phyloP scores from a whole-genome alignment of 2,329 filamentous ascomycete species.

The Fonsecaea pugnacius region DNA sequence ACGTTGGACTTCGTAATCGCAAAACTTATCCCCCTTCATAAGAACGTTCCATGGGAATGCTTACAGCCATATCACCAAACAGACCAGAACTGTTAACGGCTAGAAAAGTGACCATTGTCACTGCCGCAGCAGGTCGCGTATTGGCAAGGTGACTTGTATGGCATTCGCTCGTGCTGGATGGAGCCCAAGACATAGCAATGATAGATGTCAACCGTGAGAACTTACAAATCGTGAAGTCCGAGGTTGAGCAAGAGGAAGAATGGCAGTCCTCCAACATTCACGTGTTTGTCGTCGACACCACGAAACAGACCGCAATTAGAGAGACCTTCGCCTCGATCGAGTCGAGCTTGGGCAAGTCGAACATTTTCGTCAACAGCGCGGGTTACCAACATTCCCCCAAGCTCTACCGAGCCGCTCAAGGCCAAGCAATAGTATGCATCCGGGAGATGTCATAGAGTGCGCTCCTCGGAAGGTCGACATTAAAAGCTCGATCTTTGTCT shows the following conservation, averaged over 20 bases:
- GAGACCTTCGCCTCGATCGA: constrained; percentile 8
- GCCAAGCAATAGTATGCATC: too few relatives aligned
- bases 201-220: constrained; percentile 50
- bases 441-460: too few relatives aligned
- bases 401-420: neutral
- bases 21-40: constrained; percentile 36
- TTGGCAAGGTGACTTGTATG: constrained; percentile 59
- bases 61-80: constrained; percentile 47
- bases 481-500: neutral
- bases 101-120: constrained; percentile 54
- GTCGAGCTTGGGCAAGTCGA: constrained; percentile 8
- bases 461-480: too few relatives aligned
- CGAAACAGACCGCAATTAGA: constrained; percentile 1
- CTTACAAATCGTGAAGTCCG: neutral
- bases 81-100: constrained; percentile 39
- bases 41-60: constrained; percentile 43
- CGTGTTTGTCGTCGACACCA: constrained; percentile 3
- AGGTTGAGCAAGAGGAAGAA: constrained; percentile 5
- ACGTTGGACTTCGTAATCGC: neutral
- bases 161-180: constrained; percentile 61
- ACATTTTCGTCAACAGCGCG: constrained; percentile 19
- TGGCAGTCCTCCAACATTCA: neutral
- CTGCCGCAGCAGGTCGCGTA: constrained; percentile 58
- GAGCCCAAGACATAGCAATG: constrained; percentile 58
- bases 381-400: neutral